Base-by-base conservation (phyloP, 768 basidiomycete genomes). In the Scleroderma citrinum region DNA sequence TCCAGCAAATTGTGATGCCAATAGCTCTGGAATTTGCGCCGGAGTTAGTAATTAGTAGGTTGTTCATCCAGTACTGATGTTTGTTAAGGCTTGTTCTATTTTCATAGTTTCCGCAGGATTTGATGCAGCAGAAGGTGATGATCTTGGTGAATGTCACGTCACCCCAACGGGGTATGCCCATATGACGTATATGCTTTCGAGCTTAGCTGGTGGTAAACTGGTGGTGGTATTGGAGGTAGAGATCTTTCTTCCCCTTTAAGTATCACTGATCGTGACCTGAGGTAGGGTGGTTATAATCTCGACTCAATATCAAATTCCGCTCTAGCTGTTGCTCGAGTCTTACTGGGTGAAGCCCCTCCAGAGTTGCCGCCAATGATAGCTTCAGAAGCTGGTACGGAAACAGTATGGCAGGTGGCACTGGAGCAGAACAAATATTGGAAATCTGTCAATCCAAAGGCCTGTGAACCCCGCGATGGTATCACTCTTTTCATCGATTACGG, bases 1-100 rank as follows among this genome's bases (percentile, higher is more conserved):
- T 99, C 68, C 93, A 97, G 60, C 85, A 85, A 59, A 78, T 98
- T 39, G 78, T 98, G 29, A 92, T 99, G 89, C 96, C 96, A 2
- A 95, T 99, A 51, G 94, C 92, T 0, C 79, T 92, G 67, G 96
- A 99, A 67, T 99, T 97, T 64, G 82, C 87, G 0, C 96, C 96
- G 2, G 94, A 99, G 54, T 75, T 98, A 4, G 92, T 99, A 6
- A 93, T 98, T 54, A 91, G 96, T 97, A 57, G 48, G 89, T 73
- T 20, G 1, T 19, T 23, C 21, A 7, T 17, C 3, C 13, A 10
- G 14, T 17, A 17, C 29, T 30, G 12, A 17, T 31, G n/a, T 19
- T 13, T 10, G 7, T 8, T 19, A 38, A 37, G 37, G 43, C 12
- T 47, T 40, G 21, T 38, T 32, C 40, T 24, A 40, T 23, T 19